Conservation (phyloP, 179 eudicot species). For the Amaranthus tricolor region DNA sequence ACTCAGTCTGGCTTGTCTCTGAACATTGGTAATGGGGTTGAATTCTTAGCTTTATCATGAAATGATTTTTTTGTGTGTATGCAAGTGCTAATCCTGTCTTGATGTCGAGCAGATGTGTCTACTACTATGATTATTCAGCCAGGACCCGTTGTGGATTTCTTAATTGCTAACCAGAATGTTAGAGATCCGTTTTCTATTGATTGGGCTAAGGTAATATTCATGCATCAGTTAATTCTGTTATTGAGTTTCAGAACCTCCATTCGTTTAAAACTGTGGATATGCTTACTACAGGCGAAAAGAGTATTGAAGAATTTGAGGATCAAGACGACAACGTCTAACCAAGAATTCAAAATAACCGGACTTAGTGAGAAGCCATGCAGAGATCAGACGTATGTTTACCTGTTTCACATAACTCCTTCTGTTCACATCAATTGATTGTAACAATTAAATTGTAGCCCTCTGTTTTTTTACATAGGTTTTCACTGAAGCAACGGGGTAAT, state of each 20-base stretch:
- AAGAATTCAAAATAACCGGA: slow-evolving; percentile 65
- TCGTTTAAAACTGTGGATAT: not conserved
- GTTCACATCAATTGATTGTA: not conserved
- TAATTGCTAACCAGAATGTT: slow-evolving; percentile 83
- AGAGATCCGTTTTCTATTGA: slow-evolving; percentile 77
- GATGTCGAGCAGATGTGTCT: slow-evolving; percentile 59
- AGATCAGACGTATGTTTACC: slow-evolving; percentile 53
- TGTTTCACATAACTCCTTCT: not conserved
- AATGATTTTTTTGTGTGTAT: not conserved
- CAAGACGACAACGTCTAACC: slow-evolving; percentile 56
- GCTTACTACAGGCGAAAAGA: slow-evolving; percentile 56
- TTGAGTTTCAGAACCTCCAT: not conserved
- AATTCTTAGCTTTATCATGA: not conserved
- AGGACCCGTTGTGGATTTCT: slow-evolving; percentile 85
- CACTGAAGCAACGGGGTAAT: slow-evolving; percentile 56
- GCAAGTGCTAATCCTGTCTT: slow-evolving; percentile 8
- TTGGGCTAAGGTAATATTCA: slow-evolving; percentile 72
- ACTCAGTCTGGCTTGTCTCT: slow-evolving; percentile 86
- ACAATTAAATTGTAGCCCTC: not conserved
- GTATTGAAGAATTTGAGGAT: slow-evolving; percentile 61
- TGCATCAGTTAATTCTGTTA: not conserved
- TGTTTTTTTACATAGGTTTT: slow-evolving; percentile 42
- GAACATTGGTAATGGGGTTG: slow-evolving; percentile 55
- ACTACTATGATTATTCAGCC: slow-evolving; percentile 98
- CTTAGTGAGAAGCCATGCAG: slow-evolving; percentile 65